phyloP scores from a whole-genome alignment of 768 basidiomycete genomes.

The Favolaschia claudopus region DNA sequence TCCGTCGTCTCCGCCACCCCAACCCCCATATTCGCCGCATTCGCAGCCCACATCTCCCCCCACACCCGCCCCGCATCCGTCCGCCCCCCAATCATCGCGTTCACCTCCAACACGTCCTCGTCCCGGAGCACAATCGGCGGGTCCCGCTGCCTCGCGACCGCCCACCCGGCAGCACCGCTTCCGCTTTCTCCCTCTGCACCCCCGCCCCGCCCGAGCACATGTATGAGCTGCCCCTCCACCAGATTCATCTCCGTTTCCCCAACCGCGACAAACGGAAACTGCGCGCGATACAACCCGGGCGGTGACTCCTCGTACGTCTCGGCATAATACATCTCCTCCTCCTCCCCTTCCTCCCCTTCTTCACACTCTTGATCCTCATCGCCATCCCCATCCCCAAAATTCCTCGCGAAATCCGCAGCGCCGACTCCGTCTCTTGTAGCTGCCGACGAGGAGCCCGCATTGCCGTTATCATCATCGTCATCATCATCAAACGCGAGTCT shows the following conservation, averaged over 20 bases:
- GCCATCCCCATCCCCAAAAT: slow-evolving; percentile 26
- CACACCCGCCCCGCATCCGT: slow-evolving; percentile 17
- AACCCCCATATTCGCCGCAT: neutral
- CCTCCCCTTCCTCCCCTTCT: slow-evolving; percentile 46
- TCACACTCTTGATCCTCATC: slow-evolving; percentile 30
- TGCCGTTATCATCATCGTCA: slow-evolving; percentile 22
- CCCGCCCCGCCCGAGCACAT: slow-evolving; percentile 55
- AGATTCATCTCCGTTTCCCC: slow-evolving; percentile 85
- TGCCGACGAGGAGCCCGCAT: neutral
- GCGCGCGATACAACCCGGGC: slow-evolving; percentile 78
- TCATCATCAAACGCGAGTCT: slow-evolving; percentile 8
- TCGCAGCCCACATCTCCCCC: slow-evolving; percentile 16
- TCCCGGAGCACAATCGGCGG: slow-evolving; percentile 10
- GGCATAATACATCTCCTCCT: slow-evolving; percentile 50
- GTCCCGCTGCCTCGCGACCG: slow-evolving; percentile 9
- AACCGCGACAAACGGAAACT: slow-evolving; percentile 83
- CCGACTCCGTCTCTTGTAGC: slow-evolving; percentile 1
- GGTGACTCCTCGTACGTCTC: slow-evolving; percentile 49
- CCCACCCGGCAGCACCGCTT: slow-evolving; percentile 15
- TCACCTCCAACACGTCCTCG: slow-evolving; percentile 11
- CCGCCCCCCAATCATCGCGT: slow-evolving; percentile 10
- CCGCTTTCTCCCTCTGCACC: neutral
- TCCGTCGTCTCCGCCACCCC: neutral
- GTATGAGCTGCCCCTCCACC: slow-evolving; percentile 78
- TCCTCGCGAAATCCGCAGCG: slow-evolving; percentile 24